phyloP scores from a whole-genome alignment of 1,284 basidiomycete genomes.

The Boletus subluridellus region DNA sequence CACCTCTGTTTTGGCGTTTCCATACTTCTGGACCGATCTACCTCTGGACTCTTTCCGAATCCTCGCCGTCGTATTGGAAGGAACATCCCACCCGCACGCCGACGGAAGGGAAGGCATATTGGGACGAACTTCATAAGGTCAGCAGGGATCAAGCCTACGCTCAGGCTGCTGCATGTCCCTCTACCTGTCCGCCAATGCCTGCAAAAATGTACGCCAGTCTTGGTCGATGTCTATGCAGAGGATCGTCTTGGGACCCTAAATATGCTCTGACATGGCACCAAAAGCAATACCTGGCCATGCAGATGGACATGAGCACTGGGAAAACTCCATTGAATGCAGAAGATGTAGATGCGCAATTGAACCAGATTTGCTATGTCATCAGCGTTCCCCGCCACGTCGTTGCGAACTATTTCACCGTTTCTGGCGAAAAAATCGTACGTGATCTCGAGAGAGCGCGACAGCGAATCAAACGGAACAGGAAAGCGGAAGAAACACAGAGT shows the following conservation, averaged over 20 bases:
- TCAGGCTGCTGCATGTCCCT: conserved; percentile 16
- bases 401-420: conserved; percentile 42
- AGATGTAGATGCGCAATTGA: conserved; percentile 40
- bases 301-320: conserved; percentile 42
- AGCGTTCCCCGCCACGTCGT: conserved; percentile 56
- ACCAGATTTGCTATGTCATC: conserved; percentile 50
- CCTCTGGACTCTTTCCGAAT: conserved; percentile 54
- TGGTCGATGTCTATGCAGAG: conserved; percentile 48
- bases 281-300: conserved; percentile 56
- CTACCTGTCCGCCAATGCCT: conserved; percentile 22
- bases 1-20: conserved; percentile 64
- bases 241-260: conserved; percentile 54
- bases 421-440: conserved; percentile 39
- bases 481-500: conserved; percentile 36
- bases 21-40: conserved; percentile 50
- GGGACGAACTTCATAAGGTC: conserved; percentile 52
- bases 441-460: conserved; percentile 44
- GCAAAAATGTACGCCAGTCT: conserved; percentile 29
- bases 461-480: conserved; percentile 30
- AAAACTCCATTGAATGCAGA: conserved; percentile 50
- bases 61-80: conserved; percentile 54
- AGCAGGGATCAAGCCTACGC: conserved; percentile 38
- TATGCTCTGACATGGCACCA: conserved; percentile 69
- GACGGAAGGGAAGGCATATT: conserved; percentile 47
- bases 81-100: conserved; percentile 39